phyloP scores from a whole-genome alignment of 768 basidiomycete genomes.

The Lyophyllum semitale region DNA sequence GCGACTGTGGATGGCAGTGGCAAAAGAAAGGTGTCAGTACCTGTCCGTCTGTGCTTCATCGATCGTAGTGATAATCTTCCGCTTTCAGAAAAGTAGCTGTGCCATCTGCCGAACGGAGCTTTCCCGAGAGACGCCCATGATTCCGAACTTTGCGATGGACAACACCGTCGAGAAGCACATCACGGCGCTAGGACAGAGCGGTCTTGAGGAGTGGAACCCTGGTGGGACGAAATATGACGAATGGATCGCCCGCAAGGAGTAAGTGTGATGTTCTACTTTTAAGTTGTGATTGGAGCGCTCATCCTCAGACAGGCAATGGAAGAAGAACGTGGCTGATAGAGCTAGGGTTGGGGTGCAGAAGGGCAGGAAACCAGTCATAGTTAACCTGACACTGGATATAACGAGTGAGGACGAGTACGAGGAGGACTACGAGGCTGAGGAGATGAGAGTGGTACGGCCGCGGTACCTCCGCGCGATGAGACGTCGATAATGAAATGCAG shows the following conservation, averaged over 20 bases:
- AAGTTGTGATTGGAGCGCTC: background rate
- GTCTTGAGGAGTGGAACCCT: conserved; percentile 52
- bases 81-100: conserved; percentile 44
- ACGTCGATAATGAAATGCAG: background rate
- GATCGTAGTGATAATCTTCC: conserved; percentile 1
- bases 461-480: background rate
- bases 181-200: conserved; percentile 43
- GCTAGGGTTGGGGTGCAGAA: conserved; percentile 14
- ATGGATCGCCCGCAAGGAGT: conserved; percentile 60
- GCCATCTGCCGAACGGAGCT: conserved; percentile 61
- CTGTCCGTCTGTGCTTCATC: background rate
- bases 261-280: conserved; percentile 21
- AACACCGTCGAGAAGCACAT: conserved; percentile 62
- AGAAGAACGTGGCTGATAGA: conserved; percentile 27
- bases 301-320: conserved; percentile 37
- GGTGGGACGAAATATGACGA: conserved; percentile 49
- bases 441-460: conserved; percentile 2
- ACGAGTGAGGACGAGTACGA: conserved; percentile 3
- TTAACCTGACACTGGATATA: conserved; percentile 1
- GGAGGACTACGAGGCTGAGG: background rate
- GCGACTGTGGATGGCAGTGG: conserved; percentile 67
- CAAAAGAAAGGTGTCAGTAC: conserved; percentile 49
- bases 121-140: conserved; percentile 42
- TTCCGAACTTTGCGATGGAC: conserved; percentile 68
- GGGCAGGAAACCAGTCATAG: background rate